Conservation (phyloP, 495 filamentous ascomycete species). For the Xylaria palmicola region DNA sequence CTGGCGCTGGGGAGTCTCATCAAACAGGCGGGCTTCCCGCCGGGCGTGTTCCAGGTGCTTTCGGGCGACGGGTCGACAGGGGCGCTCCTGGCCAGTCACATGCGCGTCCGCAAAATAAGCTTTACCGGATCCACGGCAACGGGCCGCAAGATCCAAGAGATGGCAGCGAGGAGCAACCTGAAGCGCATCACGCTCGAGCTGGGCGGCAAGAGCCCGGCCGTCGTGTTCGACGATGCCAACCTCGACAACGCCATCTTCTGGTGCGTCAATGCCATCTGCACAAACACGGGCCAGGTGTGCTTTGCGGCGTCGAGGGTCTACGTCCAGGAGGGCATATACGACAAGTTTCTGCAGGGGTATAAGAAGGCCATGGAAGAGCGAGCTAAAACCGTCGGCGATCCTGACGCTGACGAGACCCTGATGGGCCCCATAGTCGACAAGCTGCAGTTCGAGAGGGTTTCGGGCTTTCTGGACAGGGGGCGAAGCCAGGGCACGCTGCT, state of each 20-base stretch:
- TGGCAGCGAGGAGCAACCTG: slow-evolving; percentile 46
- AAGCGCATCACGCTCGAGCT: slow-evolving; percentile 74
- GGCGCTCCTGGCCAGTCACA: slow-evolving; percentile 38
- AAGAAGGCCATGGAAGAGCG: slow-evolving; percentile 36
- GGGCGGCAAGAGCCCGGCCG: slow-evolving; percentile 67
- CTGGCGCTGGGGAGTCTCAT: slow-evolving; percentile 27
- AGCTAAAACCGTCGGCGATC: slow-evolving; percentile 51
- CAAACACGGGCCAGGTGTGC: slow-evolving; percentile 56
- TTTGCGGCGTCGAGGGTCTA: slow-evolving; percentile 50
- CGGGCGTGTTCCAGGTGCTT: slow-evolving; percentile 40
- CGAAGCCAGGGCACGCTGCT: slow-evolving; percentile 58
- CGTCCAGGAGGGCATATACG: slow-evolving; percentile 56
- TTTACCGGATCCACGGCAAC: slow-evolving; percentile 51
- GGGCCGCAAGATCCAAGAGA: slow-evolving; percentile 39
- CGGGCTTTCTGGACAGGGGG: slow-evolving; percentile 61
- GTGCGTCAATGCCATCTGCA: slow-evolving; percentile 48
- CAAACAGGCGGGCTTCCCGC: slow-evolving; percentile 40
- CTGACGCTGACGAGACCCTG: slow-evolving; percentile 55
- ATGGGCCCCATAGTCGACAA: slow-evolving; percentile 70
- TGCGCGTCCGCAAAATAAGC: slow-evolving; percentile 32
- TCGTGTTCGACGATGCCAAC: slow-evolving; percentile 67
- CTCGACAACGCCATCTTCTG: slow-evolving; percentile 72
- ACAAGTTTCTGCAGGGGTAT: slow-evolving; percentile 60
- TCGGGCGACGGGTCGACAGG: slow-evolving; percentile 36
- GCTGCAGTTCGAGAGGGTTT: slow-evolving; percentile 60